Evolutionary conservation across 129 eudicot species (phyloP), one percentile per base, ranked within the genome.

Genomic region (Tagetes erecta): DNA sequence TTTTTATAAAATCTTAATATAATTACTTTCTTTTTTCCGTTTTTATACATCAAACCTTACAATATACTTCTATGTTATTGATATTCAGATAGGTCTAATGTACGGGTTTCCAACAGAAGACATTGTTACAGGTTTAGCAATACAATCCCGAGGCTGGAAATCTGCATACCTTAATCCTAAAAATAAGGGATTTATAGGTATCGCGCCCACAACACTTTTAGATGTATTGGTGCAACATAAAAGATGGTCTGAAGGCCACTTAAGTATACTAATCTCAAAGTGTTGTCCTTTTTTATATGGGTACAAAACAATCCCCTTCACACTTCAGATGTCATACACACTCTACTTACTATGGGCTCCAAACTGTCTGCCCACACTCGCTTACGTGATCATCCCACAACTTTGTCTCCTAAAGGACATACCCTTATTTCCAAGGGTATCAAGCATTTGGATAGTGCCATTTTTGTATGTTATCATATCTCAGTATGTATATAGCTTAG

Each of bases 131-230:
- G 74, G 74, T 50, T 70, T 70, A 70, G 63, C 74, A 70, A 51
- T 70, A 13, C 63, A 50, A 49, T 70, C n/a, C 35, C 63, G 63
- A 51, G 74, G 74, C 62, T 70, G 74, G 74, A 70, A 70, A 70
- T 70, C 63, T 35, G 47, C 36, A 51, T 50, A 70, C 47, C 62
- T 49, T 36, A 70, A 70, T 70, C 62, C 37, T 35, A n/a, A 70
- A 70, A 50, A 49, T 34, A 70, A 70, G 45, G 74, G 47, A 70
- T 70, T 70, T 70, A 63, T 70, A 70, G 74, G 74, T n/a, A 38
- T 70, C 47, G 47, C 74, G 3, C 74, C 74, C 4, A 36, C 47
- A 33, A 70, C 49, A 3, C 39, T 70, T 3, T 35, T 51, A 52
- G 74, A 70, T 1, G 74, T 70, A 3, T 37, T 70, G 36, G 74